Evolutionary conservation across 768 basidiomycete species (phyloP), one percentile per base, ranked within the genome.

Genomic region (Trametes villosa): DNA sequence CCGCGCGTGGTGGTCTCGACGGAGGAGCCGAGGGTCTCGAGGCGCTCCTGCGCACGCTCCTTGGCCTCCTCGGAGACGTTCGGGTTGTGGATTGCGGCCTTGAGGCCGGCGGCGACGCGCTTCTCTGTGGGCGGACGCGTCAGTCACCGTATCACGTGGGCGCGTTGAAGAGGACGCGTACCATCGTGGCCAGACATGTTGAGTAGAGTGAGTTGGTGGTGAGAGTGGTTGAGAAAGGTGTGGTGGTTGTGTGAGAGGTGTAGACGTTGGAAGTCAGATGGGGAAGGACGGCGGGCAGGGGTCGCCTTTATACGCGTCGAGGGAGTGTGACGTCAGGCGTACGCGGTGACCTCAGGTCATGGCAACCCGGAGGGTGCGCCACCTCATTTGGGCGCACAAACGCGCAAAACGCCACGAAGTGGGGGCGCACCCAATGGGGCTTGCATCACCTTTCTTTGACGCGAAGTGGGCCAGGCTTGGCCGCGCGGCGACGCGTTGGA

Each of bases 21-120:
- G 7, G 59, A 53, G 12, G 60, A 64, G 22, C 71, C 74, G 74
- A 81, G 74, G 18, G 73, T 62, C 42, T 80, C 74, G n/a, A 88
- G 77, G 12, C 76, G 74, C 45, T 80, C 71, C 11, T 65, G 65
- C 8, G 85, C 86, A 18, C 76, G 75, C 44, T 75, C 71, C 67
- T 85, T 85, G 0, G 85, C 86, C 60, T 81, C 80, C 0, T 77
- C 74, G 4, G 83, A 85, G 44, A 86, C 82, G 52, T 81, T 76
- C 12, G 84, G 85, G 67, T 87, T 86, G 67, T 79, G 74, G 6
- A 86, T 75, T 11, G 84, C 76, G n/a, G 85, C 84, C 67, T 85
- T 86, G 53, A 83, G 72, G 31, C 86, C 86, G 1, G 81, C 83
- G 26, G 78, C 78, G 47, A 87, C 83, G 64, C 80, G 81, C 7